A percentile compares a stretch with the other conserved stretches of the same genome.
These are phyloP conservation scores for Neopestalotiopsis sp. DNA, from an alignment of 2,329 filamentous ascomycete genomes.

Conservation along the genomic window DNA sequence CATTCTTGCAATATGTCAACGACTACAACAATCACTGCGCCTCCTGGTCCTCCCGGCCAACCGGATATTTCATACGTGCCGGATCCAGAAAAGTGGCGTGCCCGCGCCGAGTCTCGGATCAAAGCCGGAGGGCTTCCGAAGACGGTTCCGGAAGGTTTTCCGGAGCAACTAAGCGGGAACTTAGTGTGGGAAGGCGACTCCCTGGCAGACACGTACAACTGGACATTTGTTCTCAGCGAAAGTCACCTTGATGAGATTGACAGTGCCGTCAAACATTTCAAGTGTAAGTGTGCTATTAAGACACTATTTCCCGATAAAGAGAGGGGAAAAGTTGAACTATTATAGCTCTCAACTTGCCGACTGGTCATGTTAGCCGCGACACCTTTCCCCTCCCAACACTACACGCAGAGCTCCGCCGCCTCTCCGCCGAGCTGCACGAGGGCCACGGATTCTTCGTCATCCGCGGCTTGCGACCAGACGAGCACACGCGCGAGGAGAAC, in stretches of 20 bases:
- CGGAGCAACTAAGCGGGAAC: conserved; percentile 49
- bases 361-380: conserved; percentile 49
- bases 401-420: conserved; percentile 50
- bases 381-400: conserved; percentile 62
- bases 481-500: conserved; percentile 60
- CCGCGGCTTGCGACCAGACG: conserved; percentile 58
- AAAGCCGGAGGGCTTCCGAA: conserved; percentile 44
- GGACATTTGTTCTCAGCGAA: conserved; percentile 54
- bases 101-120: conserved; percentile 50
- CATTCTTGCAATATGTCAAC: conserved; percentile 8
- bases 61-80: conserved; percentile 65
- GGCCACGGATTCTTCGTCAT: conserved; percentile 67
- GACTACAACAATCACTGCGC: conserved; percentile 27
- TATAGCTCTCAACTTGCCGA: conserved; percentile 39
- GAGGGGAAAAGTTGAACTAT: neutral
- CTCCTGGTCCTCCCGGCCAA: conserved; percentile 46
- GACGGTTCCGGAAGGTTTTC: conserved; percentile 55
- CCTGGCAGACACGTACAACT: conserved; percentile 53
- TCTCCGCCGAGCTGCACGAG: conserved; percentile 60
- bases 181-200: conserved; percentile 63
- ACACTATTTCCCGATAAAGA: neutral
- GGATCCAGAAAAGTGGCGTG: conserved; percentile 56
- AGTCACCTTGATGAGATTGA: conserved; percentile 56
- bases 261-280: conserved; percentile 45
- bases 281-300: conserved; percentile 34